Percentiles rank a stretch among this genome's conserved stretches.
Conservation (phyloP, 2,329 filamentous ascomycete species). For the Fusarium citri region DNA sequence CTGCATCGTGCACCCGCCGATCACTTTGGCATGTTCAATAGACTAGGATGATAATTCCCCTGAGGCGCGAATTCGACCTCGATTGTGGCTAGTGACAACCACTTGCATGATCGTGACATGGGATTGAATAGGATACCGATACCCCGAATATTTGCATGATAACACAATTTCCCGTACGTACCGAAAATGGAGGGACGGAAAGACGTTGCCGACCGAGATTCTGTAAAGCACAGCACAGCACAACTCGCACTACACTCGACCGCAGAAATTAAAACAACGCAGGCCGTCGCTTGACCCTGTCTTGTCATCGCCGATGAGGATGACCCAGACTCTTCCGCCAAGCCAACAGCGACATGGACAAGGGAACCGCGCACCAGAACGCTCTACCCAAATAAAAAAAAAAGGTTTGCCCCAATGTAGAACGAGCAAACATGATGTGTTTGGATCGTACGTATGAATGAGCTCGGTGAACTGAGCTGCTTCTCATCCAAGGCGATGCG, state of each 20-base stretch:
- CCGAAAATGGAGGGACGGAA: slow-evolving; percentile 7
- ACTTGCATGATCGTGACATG: slow-evolving; percentile 28
- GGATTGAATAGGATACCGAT: slow-evolving; percentile 11
- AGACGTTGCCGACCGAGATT: slow-evolving; percentile 22
- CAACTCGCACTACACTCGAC: neutral
- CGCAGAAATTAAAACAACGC: neutral
- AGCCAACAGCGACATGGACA: slow-evolving; percentile 15
- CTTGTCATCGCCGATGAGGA: slow-evolving; percentile 34
- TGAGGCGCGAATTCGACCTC: slow-evolving; percentile 39
- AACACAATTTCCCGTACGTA: slow-evolving; percentile 12
- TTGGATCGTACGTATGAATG: slow-evolving; percentile 1
- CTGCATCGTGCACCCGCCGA: slow-evolving; percentile 23
- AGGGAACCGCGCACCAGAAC: neutral
- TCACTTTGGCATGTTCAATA: slow-evolving; percentile 14
- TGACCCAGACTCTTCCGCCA: slow-evolving; percentile 31
- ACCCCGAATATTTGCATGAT: slow-evolving; percentile 14
- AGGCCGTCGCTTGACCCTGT: neutral
- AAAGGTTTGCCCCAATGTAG: slow-evolving; percentile 4
- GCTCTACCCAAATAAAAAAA: neutral
- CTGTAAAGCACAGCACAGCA: neutral
- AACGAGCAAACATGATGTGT: slow-evolving; percentile 11
- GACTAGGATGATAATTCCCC: slow-evolving; percentile 12
- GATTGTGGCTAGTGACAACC: slow-evolving; percentile 43
- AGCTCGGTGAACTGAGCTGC: slow-evolving; percentile 14
- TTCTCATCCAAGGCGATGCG: neutral